Conservation (phyloP, 139 green algal genomes). For the Closterium sp. region DNA sequence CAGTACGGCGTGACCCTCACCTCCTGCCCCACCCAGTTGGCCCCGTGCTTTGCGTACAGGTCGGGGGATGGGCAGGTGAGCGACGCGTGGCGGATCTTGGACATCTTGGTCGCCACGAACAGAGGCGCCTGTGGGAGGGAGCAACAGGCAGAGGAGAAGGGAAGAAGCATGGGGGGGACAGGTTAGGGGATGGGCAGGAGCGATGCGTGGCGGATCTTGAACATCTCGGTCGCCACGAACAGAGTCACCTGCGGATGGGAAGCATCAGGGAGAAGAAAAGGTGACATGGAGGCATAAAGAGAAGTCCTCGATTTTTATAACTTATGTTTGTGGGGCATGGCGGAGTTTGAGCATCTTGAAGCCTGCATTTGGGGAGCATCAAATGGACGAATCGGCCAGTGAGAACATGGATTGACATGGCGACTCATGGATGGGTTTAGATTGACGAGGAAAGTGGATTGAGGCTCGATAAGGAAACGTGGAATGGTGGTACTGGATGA, state of each 20-base stretch:
- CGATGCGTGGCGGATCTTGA: slow-evolving; percentile 70
- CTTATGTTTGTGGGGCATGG: too few species aligned
- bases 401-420: too few species aligned
- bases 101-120: slow-evolving; percentile 82
- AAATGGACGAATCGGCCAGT: too few species aligned
- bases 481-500: too few species aligned
- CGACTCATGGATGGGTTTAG: too few species aligned
- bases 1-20: slow-evolving; percentile 64
- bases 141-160: neutral
- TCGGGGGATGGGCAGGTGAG: slow-evolving; percentile 57
- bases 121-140: slow-evolving; percentile 65
- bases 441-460: too few species aligned
- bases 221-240: slow-evolving; percentile 82
- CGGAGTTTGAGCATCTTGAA: too few species aligned
- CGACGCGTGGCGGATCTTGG: slow-evolving; percentile 70
- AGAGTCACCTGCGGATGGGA: slow-evolving; percentile 7
- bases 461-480: too few species aligned
- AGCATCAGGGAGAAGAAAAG: too few species aligned
- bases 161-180: neutral
- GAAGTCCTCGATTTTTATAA: too few species aligned
- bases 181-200: slow-evolving; percentile 48
- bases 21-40: slow-evolving; percentile 66
- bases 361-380: too few species aligned
- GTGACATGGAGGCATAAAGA: too few species aligned
- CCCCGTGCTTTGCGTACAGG: slow-evolving; percentile 53